Conservation (phyloP, 495 filamentous ascomycete species). For the Hypoxylon cercidicola region DNA sequence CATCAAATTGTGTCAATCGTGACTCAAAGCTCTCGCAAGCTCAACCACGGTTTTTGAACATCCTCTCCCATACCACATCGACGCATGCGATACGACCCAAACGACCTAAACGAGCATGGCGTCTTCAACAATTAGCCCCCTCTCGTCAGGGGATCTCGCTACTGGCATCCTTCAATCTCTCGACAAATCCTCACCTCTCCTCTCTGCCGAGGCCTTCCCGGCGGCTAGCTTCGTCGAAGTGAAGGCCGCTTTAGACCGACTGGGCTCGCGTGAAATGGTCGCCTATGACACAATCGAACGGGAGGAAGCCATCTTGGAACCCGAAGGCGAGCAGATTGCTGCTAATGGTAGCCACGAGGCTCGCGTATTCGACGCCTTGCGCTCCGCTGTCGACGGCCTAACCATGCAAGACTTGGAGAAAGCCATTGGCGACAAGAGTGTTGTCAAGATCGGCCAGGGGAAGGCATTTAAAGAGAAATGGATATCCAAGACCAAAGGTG, state of each 20-base stretch:
- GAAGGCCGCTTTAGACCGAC: conserved; percentile 87
- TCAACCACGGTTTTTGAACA: too few relatives aligned
- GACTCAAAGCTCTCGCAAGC: too few relatives aligned
- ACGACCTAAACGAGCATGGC: too few relatives aligned
- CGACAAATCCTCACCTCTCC: conserved; percentile 70
- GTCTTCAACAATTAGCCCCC: conserved; percentile 27
- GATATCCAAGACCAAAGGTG: conserved; percentile 88
- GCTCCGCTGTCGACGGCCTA: conserved; percentile 78
- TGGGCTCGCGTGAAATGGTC: conserved; percentile 86
- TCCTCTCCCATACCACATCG: too few relatives aligned
- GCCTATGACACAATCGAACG: conserved; percentile 81
- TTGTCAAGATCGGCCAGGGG: conserved; percentile 89
- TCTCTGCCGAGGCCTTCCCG: conserved; percentile 82
- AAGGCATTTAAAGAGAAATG: conserved; percentile 97
- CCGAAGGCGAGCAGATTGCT: conserved; percentile 80
- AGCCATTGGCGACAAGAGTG: conserved; percentile 81
- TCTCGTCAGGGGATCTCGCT: conserved; percentile 64
- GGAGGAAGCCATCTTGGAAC: conserved; percentile 80
- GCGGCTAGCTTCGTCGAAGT: conserved; percentile 72
- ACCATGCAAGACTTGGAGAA: conserved; percentile 80
- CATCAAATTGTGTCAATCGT: too few relatives aligned
- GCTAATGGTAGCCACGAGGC: conserved; percentile 92
- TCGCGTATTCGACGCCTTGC: conserved; percentile 89
- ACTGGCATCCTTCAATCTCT: conserved; percentile 73
- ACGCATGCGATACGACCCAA: too few relatives aligned